These are phyloP conservation scores for Sarcodon aspratus DNA, from an alignment of 768 basidiomycete genomes.

Conservation along the genomic window DNA sequence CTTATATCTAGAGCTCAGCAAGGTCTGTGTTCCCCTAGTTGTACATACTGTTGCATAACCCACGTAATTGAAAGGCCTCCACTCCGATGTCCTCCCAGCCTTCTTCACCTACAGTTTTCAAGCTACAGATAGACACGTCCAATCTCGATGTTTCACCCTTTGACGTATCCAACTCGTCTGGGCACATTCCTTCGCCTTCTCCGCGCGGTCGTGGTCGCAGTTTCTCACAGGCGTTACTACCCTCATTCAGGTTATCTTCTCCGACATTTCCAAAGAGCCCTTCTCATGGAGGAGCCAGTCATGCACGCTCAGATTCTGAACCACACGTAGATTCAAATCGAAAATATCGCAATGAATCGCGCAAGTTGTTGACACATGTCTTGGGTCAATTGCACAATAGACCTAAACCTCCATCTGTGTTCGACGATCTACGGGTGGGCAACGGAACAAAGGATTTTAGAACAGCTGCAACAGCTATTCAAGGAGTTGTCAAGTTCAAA, in stretches of 20 bases:
- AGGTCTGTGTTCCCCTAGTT: too few relatives aligned
- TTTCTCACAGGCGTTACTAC: constrained; percentile 13
- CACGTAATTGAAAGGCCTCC: too few relatives aligned
- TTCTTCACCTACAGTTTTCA: too few relatives aligned
- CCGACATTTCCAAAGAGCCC: constrained; percentile 13
- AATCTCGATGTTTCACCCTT: too few relatives aligned
- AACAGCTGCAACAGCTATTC: not conserved
- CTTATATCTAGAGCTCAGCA: too few relatives aligned
- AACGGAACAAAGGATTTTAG: constrained; percentile 4
- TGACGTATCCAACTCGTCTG: not conserved
- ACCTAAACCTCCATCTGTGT: constrained; percentile 38
- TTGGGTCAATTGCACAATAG: constrained; percentile 52
- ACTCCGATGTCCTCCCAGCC: too few relatives aligned
- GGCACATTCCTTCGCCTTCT: not conserved
- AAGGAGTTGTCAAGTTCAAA: not conserved
- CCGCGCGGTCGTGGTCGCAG: constrained; percentile 12
- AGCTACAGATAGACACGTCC: too few relatives aligned
- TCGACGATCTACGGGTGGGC: constrained; percentile 25
- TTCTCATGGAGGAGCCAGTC: constrained; percentile 11
- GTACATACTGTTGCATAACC: too few relatives aligned
- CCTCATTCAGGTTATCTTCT: constrained; percentile 18
- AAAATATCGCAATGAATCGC: constrained; percentile 47
- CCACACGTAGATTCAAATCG: constrained; percentile 7
- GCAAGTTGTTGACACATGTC: constrained; percentile 57
- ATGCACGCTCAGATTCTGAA: constrained; percentile 9